phyloP scores from a whole-genome alignment of 768 basidiomycete species.

The Cubamyces sp. region DNA sequence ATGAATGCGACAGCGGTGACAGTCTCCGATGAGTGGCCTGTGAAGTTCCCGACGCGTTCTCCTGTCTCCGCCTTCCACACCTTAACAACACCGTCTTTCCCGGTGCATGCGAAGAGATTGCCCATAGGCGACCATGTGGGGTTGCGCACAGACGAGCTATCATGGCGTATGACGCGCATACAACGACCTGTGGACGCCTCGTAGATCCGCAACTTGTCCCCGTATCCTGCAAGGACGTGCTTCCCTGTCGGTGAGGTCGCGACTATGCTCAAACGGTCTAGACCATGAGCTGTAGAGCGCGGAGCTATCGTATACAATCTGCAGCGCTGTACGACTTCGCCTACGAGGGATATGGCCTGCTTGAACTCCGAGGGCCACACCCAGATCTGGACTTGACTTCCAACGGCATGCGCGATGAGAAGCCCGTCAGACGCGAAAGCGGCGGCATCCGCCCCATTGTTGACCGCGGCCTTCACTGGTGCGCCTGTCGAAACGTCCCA shows the following conservation, averaged over 20 bases:
- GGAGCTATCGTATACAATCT: not conserved
- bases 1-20: not conserved
- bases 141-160: not conserved
- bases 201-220: not conserved
- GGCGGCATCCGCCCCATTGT: not conserved
- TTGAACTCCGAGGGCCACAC: not conserved
- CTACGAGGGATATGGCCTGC: not conserved
- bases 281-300: not conserved
- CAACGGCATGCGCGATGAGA: not conserved
- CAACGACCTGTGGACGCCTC: not conserved
- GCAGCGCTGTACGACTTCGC: not conserved
- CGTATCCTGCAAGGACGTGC: not conserved
- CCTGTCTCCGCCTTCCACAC: not conserved
- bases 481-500: not conserved
- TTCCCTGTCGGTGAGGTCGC: not conserved
- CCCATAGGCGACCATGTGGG: not conserved
- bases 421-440: not conserved
- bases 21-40: not conserved
- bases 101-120: not conserved
- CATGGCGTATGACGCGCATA: not conserved
- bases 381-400: not conserved
- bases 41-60: not conserved
- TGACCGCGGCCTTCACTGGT: not conserved
- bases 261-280: not conserved
- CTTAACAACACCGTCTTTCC: not conserved